Evolutionary conservation across 495 filamentous ascomycete genomes (phyloP), one percentile per base, ranked within the genome.

Genomic region (Penicillium coprophilum): DNA sequence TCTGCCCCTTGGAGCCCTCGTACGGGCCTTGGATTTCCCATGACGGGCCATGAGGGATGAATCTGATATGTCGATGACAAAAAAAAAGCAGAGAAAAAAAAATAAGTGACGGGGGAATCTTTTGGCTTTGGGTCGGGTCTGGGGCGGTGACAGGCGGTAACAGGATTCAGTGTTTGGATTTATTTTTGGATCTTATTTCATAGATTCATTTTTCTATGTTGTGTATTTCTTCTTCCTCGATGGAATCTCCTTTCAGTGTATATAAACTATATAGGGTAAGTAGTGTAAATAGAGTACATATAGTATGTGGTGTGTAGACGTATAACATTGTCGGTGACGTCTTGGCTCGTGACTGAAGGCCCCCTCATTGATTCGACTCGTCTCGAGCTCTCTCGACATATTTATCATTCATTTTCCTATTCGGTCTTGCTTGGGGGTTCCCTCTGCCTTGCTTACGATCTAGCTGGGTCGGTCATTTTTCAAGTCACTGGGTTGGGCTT

Each of bases 21-120:
- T 54, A 34, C 58, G 60, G 46, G 55, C 60, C 60, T 68, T 68
- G 31, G 45, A 56, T 38, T 68, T 66, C 41, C 66, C 60, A 68
- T 68, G 66, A 39, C 66, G 66, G 56, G 66, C 66, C 66, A 68
- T 68, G 38, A 19, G 46, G 46, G 46, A 13, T 53, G 31, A 31
- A 20, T 39, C 11, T 21, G 21, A 24, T 40, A 2, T 36, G 34
- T 55, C 24, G 34, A 20, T 45, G n/a, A n/a, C n/a, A n/a, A n/a
- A n/a, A n/a, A n/a, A n/a, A n/a, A 27, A 6, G 5, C 2, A 24
- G 24, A 27, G 17, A 21, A 20, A 38, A 55, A 20, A 44, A 23
- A 38, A 20, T 12, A 49, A 24, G 21, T 28, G 31, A 17, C 20
- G 28, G 47, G 11, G 31, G 36, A 21, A 55, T 39, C 41, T 49